Evolutionary conservation across 352 stramenopile genomes (phyloP), one percentile per base, ranked within the genome.

Genomic region (Thraustochytrium striatum): DNA sequence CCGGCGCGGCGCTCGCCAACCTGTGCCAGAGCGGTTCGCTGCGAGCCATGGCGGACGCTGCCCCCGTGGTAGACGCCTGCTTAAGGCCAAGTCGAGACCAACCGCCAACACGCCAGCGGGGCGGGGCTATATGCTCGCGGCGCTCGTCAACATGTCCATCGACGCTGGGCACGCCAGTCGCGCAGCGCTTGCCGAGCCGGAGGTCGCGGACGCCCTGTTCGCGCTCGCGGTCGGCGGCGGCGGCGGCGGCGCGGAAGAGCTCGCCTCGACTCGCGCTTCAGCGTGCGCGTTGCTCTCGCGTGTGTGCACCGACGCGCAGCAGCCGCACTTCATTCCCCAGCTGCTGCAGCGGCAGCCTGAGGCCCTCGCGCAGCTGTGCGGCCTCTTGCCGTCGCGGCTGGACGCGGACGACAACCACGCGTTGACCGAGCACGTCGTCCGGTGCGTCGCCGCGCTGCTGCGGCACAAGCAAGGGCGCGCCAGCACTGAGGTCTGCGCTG

Each of bases 81-180:
- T 70, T 70, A 9, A n/a, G 13, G 16, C 0, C n/a, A 21, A 19
- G 32, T 19, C 21, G 13, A 1, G 8, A 36, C 32, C 19, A 1
- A n/a, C n/a, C n/a, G n/a, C n/a, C 0, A 7, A 70, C 9, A 70
- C 38, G 16, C 61, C 61, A 11, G 61, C 61, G 19, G 38, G n/a
- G 38, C 13, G 33, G 11, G 65, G n/a, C 11, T 75, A 43, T 32
- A 33, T 70, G 39, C 65, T 75, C n/a, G 65, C 65, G 11, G 43
- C 50, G 19, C 8, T 75, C 5, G 8, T 75, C 19, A 75, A 75
- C 52, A 9, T 75, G 19, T 61, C 44, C 21, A 32, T 61, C n/a
- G 39, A 61, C 0, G 19, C 65, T 7, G 41, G 3, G 11, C 13
- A 16, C 7, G 16, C 43, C 25, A 19, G 32, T 16, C 50, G 65